Conservation (phyloP, 192 early-diverging fungal genomes). For the Entomortierella parvispora region DNA sequence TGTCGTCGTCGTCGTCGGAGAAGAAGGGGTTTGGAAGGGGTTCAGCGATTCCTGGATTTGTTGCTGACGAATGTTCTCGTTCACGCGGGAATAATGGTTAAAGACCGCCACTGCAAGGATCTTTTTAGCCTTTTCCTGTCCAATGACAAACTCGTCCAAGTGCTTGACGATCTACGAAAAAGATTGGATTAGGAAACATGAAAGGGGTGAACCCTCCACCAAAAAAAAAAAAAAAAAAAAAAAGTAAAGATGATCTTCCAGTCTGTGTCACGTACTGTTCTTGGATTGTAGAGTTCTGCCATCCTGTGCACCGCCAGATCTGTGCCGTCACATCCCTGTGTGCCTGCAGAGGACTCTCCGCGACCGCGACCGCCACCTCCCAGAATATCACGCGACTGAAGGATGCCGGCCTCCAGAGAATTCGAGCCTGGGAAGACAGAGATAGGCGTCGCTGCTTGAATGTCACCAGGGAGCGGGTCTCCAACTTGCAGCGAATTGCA, state of each 20-base stretch:
- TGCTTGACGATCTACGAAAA: constrained; percentile 69
- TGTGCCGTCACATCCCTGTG: background rate
- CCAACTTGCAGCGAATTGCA: background rate
- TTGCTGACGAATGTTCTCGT: constrained; percentile 66
- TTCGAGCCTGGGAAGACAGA: background rate
- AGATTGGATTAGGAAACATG: background rate
- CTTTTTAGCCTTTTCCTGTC: constrained; percentile 83
- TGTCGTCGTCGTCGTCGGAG: background rate
- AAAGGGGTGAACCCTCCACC: background rate
- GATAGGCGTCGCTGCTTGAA: constrained; percentile 8
- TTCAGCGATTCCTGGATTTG: constrained; percentile 28
- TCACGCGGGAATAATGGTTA: constrained; percentile 82
- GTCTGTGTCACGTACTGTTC: background rate
- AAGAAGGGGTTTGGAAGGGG: background rate
- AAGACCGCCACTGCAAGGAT: constrained; percentile 83
- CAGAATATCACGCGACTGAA: constrained; percentile 6
- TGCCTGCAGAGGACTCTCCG: background rate
- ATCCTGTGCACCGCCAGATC: background rate
- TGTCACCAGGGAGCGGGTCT: background rate
- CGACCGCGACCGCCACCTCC: background rate
- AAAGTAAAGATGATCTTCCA: background rate
- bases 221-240: too few species aligned
- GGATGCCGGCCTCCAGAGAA: background rate
- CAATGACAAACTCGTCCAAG: constrained; percentile 86
- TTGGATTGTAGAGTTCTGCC: background rate